A percentile compares a stretch with the other conserved stretches of the same genome.
Conservation (phyloP, 2,329 filamentous ascomycete genomes). For the Claviceps paspali region DNA sequence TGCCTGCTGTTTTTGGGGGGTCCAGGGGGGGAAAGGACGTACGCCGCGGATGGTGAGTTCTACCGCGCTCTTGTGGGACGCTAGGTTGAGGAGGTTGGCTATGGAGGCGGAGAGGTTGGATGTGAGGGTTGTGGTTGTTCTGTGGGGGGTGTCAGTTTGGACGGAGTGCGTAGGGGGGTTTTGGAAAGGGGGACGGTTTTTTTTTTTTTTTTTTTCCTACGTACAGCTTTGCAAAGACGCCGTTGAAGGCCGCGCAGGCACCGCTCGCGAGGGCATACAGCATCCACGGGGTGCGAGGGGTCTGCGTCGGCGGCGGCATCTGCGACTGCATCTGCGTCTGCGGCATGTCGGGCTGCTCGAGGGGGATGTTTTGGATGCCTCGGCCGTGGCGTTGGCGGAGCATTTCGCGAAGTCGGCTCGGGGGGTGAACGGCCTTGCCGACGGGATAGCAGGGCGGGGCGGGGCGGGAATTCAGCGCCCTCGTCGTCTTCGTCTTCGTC, state of each 20-base stretch:
- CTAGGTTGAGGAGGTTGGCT: slow-evolving; percentile 28
- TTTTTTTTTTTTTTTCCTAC: no score
- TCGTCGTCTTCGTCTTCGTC: no score
- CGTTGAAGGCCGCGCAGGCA: slow-evolving; percentile 66
- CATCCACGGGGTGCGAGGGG: slow-evolving; percentile 44
- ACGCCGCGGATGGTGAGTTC: slow-evolving; percentile 35
- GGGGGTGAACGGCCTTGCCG: no score
- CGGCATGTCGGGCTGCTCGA: slow-evolving; percentile 4
- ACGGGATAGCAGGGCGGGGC: no score
- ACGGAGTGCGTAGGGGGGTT: no score
- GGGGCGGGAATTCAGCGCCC: no score
- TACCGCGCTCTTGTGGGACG: slow-evolving; percentile 24
- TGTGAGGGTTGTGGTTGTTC: slow-evolving; percentile 42
- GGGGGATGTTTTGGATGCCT: background rate
- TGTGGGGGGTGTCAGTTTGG: slow-evolving; percentile 15
- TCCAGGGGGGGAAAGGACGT: slow-evolving; percentile 13
- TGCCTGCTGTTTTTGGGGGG: background rate
- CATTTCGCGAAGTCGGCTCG: no score
- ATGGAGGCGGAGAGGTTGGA: slow-evolving; percentile 29
- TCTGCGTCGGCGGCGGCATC: no score
- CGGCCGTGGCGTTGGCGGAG: slow-evolving; percentile 14
- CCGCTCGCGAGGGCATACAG: slow-evolving; percentile 58
- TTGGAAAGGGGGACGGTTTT: no score
- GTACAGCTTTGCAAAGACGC: slow-evolving; percentile 70
- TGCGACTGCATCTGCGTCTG: no score